Conservation (phyloP, 2,329 filamentous ascomycete genomes). For the Cladosporium sp. region DNA sequence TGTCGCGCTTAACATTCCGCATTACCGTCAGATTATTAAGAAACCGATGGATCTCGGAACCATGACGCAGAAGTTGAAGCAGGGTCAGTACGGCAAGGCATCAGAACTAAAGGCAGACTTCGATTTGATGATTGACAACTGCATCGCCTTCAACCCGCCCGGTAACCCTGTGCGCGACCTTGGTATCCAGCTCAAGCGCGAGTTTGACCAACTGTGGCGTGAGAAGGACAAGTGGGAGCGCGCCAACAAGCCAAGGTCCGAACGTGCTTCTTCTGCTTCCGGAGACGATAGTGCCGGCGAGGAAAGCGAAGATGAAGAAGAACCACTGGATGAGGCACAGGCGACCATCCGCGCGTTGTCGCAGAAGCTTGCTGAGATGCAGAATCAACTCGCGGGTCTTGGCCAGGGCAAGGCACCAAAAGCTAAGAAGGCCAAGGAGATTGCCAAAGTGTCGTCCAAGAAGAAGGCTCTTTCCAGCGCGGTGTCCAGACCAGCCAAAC, state of each 20-base stretch:
- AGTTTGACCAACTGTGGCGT: slow-evolving; percentile 75
- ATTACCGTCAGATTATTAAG: slow-evolving; percentile 92
- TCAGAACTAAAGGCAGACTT: slow-evolving; percentile 88
- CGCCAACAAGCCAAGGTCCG: slow-evolving; percentile 67
- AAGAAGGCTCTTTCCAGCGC: slow-evolving; percentile 25
- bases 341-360: slow-evolving; percentile 69
- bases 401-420: slow-evolving; percentile 52
- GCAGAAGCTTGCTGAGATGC: slow-evolving; percentile 60
- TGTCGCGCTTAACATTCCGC: slow-evolving; percentile 88
- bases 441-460: slow-evolving; percentile 23
- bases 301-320: slow-evolving; percentile 55
- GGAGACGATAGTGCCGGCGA: slow-evolving; percentile 73
- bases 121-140: slow-evolving; percentile 82
- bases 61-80: slow-evolving; percentile 74
- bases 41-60: slow-evolving; percentile 93
- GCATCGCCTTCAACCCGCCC: slow-evolving; percentile 85
- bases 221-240: slow-evolving; percentile 81
- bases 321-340: slow-evolving; percentile 43
- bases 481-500: slow-evolving; percentile 23
- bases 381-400: slow-evolving; percentile 40
- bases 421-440: slow-evolving; percentile 29
- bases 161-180: slow-evolving; percentile 72
- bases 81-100: slow-evolving; percentile 75
- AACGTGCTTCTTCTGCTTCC: slow-evolving; percentile 64
- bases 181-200: slow-evolving; percentile 70